phyloP scores from a whole-genome alignment of 2,329 filamentous ascomycete genomes.

The Aspergillus bombycis region DNA sequence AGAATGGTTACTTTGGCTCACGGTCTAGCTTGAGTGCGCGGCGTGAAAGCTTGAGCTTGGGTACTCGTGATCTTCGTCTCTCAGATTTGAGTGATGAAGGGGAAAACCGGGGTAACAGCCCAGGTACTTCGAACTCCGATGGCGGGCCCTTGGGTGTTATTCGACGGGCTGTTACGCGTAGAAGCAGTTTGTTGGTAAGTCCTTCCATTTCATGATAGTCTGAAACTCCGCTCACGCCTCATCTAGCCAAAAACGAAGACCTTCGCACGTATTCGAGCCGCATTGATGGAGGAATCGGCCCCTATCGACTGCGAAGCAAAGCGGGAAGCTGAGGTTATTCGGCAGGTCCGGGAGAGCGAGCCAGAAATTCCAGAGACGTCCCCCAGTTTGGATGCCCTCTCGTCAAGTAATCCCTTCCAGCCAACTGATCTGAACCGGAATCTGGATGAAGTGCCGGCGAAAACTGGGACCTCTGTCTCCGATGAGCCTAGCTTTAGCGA shows the following conservation, averaged over 20 bases:
- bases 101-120: slow-evolving; percentile 53
- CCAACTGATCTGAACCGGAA: slow-evolving; percentile 19
- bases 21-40: slow-evolving; percentile 59
- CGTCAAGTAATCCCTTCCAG: slow-evolving; percentile 53
- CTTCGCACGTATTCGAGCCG: slow-evolving; percentile 89
- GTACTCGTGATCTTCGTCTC: slow-evolving; percentile 85
- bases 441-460: slow-evolving; percentile 25
- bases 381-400: slow-evolving; percentile 44
- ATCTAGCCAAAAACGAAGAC: slow-evolving; percentile 89
- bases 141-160: slow-evolving; percentile 75
- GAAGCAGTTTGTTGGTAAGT: slow-evolving; percentile 84
- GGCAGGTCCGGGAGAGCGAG: slow-evolving; percentile 91
- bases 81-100: slow-evolving; percentile 78
- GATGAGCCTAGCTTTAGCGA: slow-evolving; percentile 75
- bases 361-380: slow-evolving; percentile 57
- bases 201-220: neutral
- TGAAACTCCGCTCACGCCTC: slow-evolving; percentile 7
- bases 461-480: slow-evolving; percentile 42
- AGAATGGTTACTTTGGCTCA: slow-evolving; percentile 57
- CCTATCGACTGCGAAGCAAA: slow-evolving; percentile 87
- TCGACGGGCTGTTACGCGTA: slow-evolving; percentile 77
- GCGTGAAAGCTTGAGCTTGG: slow-evolving; percentile 86
- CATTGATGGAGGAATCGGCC: slow-evolving; percentile 82
- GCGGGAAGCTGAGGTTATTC: slow-evolving; percentile 92
- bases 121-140: slow-evolving; percentile 40